A percentile compares a stretch with the other conserved stretches of the same genome.
Evolutionary conservation across 352 stramenopile species (phyloP).

Genomic region (Phytophthora foliorum): DNA sequence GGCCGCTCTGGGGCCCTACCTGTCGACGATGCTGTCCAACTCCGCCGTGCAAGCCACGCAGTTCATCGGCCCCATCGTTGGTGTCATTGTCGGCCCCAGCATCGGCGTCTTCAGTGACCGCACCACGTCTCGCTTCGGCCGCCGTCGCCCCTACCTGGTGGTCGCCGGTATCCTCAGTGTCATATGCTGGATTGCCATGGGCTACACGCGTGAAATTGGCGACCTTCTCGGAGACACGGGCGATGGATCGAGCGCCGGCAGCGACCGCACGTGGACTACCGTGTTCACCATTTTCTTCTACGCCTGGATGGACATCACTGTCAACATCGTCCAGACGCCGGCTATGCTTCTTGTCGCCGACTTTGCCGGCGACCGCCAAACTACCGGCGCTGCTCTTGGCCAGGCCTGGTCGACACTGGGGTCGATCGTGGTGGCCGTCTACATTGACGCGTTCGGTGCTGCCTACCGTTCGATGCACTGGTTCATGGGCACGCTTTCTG

Average conservation of each 20-base stretch:
- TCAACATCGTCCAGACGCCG: conserved; percentile 38
- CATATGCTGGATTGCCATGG: conserved; percentile 65
- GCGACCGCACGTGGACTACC: conserved; percentile 34
- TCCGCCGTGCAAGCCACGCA: conserved; percentile 45
- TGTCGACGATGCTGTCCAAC: conserved; percentile 51
- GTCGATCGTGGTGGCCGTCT: conserved; percentile 33
- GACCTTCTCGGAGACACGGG: conserved; percentile 32
- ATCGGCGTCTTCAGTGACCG: conserved; percentile 42
- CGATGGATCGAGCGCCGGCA: conserved; percentile 1
- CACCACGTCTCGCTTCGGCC: conserved; percentile 51
- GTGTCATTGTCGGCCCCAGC: conserved; percentile 35
- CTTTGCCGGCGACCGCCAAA: conserved; percentile 64
- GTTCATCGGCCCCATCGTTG: conserved; percentile 38
- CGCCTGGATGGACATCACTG: conserved; percentile 43
- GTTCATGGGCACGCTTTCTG: conserved; percentile 44
- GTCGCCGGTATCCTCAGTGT: conserved; percentile 44
- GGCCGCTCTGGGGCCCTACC: conserved; percentile 51
- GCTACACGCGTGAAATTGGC: conserved; percentile 48
- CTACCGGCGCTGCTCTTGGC: conserved; percentile 49
- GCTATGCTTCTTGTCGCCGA: conserved; percentile 41
- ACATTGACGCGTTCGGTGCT: conserved; percentile 61
- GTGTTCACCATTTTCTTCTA: conserved; percentile 42
- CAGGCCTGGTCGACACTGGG: conserved; percentile 47
- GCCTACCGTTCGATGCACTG: conserved; percentile 52
- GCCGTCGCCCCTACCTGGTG: conserved; percentile 51